Evolutionary conservation across 306 rosid genomes (phyloP), one percentile per base, ranked within the genome.

Genomic region (Cucumis cinereus): DNA sequence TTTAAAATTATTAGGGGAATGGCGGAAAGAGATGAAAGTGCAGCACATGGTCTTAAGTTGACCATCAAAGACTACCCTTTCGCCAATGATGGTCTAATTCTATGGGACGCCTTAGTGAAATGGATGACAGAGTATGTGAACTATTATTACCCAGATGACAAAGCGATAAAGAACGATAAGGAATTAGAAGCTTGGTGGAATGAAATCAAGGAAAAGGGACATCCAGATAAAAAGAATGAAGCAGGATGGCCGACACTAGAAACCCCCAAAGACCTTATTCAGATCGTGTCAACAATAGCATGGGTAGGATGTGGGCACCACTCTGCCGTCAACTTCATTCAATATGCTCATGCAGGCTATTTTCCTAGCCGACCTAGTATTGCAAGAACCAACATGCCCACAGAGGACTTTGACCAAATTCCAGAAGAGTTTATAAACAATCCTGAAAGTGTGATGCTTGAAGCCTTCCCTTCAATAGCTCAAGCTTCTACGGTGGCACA

Each of bases 111-210:
- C 8, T 76, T 92, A 66, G 80, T 84, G 20, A 40, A 79, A 72
- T 92, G 97, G 97, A 84, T 84, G n/a, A 69, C 84, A n/a, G 91
- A 87, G 24, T 89, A 86, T 30, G 93, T 92, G 24, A 81, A 62
- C 49, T 83, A 89, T 73, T 89, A 86, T n/a, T 92, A 86, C 81
- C 55, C 86, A 1, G 57, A 82, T 13, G 91, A 86, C 20, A 33
- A 57, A 30, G 93, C 38, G 0, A 7, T 61, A 30, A 61, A 15
- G 5, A 28, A 28, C 16, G 96, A 92, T 17, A 33, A 66, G 43
- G 97, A 92, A 81, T 90, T 92, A 8, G 89, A 90, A 43, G 85
- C 91, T 66, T 92, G 97, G 96, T 90, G 97, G 97, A 85, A 79
- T 23, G 95, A 91, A 41, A 88, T 91, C 36, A 43, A 82, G 78